Base-by-base conservation (phyloP, 176 grass and related monocot species). In the Panicum miliaceum region DNA sequence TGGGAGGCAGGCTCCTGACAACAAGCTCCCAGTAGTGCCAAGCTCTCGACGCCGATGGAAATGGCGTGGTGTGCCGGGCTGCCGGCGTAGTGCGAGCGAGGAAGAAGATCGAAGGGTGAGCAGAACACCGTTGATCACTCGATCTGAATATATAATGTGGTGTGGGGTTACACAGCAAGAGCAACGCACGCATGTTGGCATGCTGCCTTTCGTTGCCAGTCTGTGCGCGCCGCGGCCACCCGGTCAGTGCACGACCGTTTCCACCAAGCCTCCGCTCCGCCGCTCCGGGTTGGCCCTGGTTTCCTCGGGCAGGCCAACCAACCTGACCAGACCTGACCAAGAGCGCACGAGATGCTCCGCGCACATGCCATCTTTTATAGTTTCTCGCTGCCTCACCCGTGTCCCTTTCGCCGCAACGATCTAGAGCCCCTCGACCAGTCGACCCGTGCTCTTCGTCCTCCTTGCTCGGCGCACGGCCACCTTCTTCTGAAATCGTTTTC, bases 251-350 rank as follows among this genome's bases (percentile, higher is more conserved):
- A 22, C 10, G 64, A 41, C 25, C 23, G n/a, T 60, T 61, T 42
- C 68, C 12, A 15, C 23, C 16, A 40, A 12, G 54, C 15, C 14
- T 16, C 48, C 2, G 45, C 9, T 11, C 45, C 45, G 12, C 48
- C 36, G 71, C 5, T 76, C 47, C 19, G 16, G 50, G 57, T 40
- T n/a, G 62, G 6, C n/a, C 73, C 15, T 2, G n/a, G 22, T 14
- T 84, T 79, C 71, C 22, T 4, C 6, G 29, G 64, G 76, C 76
- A 64, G 56, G 67, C 76, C 84, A 86, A 80, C 84, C 64, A 86
- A 78, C 75, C 29, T 20, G 65, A 71, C 53, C 66, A 50, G 64
- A 70, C 51, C 65, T 51, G 50, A 53, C 19, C 52, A 54, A 52
- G 27, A 42, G 9, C 6, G 32, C 29, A 15, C 10, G 29, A 61